Evolutionary conservation across 225 moss, liverwort and hornwort species (phyloP).

Genomic region (Marchantia polymorpha): DNA sequence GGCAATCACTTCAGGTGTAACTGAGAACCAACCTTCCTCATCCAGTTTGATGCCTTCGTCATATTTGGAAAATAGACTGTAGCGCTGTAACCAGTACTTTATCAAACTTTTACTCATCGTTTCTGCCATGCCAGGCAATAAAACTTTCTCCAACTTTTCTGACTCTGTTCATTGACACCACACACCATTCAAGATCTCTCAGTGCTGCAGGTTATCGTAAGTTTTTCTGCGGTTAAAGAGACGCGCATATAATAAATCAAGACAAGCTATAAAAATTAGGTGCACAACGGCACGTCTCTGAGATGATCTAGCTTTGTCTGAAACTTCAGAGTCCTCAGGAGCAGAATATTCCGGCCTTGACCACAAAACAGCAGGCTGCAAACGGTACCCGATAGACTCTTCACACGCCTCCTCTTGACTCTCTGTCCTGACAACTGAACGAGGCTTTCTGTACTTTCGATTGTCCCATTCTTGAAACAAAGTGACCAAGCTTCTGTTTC

Average conservation of each 20-base stretch:
- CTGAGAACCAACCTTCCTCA: conserved; percentile 98
- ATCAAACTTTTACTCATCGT: conserved; percentile 51
- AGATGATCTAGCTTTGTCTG: neutral
- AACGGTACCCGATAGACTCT: conserved; percentile 22
- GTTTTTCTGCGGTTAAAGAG: neutral
- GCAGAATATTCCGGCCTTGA: conserved; percentile 23
- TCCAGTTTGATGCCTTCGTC: conserved; percentile 91
- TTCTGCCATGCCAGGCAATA: conserved; percentile 37
- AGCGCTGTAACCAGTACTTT: conserved; percentile 88
- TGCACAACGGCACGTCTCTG: neutral
- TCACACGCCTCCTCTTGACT: conserved; percentile 32
- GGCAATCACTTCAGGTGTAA: conserved; percentile 91
- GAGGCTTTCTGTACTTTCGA: neutral
- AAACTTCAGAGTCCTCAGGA: conserved; percentile 34
- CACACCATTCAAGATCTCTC: neutral
- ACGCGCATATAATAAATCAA: neutral
- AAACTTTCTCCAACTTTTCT: conserved; percentile 21
- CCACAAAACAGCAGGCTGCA: neutral
- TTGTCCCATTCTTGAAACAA: conserved; percentile 1
- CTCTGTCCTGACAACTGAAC: neutral
- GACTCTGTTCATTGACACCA: neutral
- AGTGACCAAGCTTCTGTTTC: conserved; percentile 23
- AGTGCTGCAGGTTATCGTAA: neutral
- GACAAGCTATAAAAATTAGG: neutral
- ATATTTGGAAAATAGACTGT: conserved; percentile 69